Base-by-base conservation (phyloP, 495 filamentous ascomycete genomes). In the Podospora australis region DNA sequence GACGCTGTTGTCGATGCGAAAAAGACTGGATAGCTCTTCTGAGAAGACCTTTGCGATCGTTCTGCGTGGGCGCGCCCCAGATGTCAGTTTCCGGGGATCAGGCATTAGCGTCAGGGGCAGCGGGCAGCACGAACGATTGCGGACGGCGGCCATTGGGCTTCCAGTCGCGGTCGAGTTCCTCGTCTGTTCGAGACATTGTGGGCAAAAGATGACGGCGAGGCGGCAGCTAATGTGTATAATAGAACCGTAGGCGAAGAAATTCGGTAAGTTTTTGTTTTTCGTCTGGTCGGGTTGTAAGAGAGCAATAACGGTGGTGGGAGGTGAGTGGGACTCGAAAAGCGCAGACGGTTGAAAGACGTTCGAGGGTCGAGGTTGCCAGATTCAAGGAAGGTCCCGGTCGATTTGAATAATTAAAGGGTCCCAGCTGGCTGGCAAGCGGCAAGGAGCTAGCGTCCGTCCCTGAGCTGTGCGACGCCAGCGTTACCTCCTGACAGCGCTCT, bases 31-130 rank as follows among this genome's bases (percentile, higher is more conserved):
- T 45, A 97, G 76, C 59, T 87, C 86, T 20, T 82, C 71, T 24
- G 88, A 88, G 73, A 97, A 96, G 47, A 82, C 84, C 47, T 84
- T 83, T 20, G 90, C 90, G 65, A 95, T 82, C 46, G 87, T 91
- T 49, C 90, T 96, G 69, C 35, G 17, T 21, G 1, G 24, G 30
- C 29, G 13, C 21, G 22, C 39, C 20, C 46, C 45, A 20, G 2
- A 26, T 19, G 52, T 63, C 40, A 58, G 62, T 32, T 23, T 43
- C 25, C 9, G 26, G 38, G 39, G 7, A 14, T 29, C n/a, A 34
- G 49, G 38, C 47, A 28, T n/a, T n/a, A 11, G 30, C 39, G 25
- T 23, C 24, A 25, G 39, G 47, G 55, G 52, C 41, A 41, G n/a
- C n/a, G n/a, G n/a, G n/a, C n/a, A n/a, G n/a, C 39, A 80, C 86